These are phyloP conservation scores for Trichoderma brevicompactum DNA, from an alignment of 2,329 filamentous ascomycete genomes.

Conservation along the genomic window DNA sequence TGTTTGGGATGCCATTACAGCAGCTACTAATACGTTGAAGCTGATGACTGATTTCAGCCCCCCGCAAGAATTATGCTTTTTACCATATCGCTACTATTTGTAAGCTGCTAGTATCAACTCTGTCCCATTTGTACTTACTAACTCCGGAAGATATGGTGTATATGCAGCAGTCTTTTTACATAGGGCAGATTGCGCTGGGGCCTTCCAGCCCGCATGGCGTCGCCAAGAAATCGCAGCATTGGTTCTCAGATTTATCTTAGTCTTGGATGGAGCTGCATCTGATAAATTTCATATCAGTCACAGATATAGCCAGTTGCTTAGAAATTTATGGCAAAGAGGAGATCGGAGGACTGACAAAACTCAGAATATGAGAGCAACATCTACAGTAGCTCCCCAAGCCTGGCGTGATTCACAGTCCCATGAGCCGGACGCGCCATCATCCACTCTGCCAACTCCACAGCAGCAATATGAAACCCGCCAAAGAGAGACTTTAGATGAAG, in stretches of 20 bases:
- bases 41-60: conserved; percentile 6
- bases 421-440: neutral
- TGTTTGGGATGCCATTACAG: conserved; percentile 13
- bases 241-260: conserved; percentile 1
- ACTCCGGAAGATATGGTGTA: neutral
- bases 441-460: neutral
- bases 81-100: conserved; percentile 18
- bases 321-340: neutral
- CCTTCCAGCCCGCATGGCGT: neutral
- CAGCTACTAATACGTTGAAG: conserved; percentile 9
- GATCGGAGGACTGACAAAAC: neutral
- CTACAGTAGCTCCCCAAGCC: neutral
- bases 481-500: neutral
- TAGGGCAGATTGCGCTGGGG: conserved; percentile 4
- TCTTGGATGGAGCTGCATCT: neutral
- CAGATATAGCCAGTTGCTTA: conserved; percentile 5
- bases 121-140: neutral
- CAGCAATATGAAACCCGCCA: neutral
- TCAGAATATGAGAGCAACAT: neutral
- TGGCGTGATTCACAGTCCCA: neutral
- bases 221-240: neutral
- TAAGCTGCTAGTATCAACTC: neutral
- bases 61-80: conserved; percentile 1
- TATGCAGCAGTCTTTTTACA: conserved; percentile 18
- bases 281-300: neutral